Base-by-base conservation (phyloP, 352 stramenopile species). In the Phytophthora agathidicida region DNA sequence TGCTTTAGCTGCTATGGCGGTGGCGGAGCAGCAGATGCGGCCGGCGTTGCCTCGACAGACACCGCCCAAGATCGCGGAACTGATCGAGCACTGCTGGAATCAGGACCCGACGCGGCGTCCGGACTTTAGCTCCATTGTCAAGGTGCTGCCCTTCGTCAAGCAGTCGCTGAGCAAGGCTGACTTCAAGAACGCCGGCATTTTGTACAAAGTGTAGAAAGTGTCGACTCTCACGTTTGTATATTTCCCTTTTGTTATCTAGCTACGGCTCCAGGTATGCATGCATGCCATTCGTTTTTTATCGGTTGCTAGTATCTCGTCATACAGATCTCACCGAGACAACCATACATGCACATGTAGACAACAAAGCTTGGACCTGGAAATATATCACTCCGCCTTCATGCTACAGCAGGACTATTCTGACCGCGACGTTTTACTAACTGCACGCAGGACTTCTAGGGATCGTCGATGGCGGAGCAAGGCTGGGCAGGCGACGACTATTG, bases 1-100 rank as follows among this genome's bases (percentile, higher is more conserved):
- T 31, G 50, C 51, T 43, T 9, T 47, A 75, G 74, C 79, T 48
- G 83, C 78, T 7, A 89, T 85, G 31, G 75, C 80, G 9, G 77
- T 93, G 23, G 82, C 82, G 7, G 73, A 86, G 31, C 71, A 88
- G 33, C 52, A 65, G 16, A 72, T 81, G 68, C 74, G 85, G 20
- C 85, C 85, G 23, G 78, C 76, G 3, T 65, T 94, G 46, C 83
- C 79, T 6, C 68, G 73, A 7, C 70, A 83, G 54, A 88, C 79
- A 14, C 72, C 75, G 36, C 37, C 73, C 35, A 82, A 82, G 51
- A 71, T 89, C 20, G 65, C 52, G 10, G 60, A 83, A 39, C 42
- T 89, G 6, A 73, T 89, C 14, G 67, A 84, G 39, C 75, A 80
- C 38, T 89, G 76, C 52, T 89, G 79, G 79, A 71, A 80, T 51